These are phyloP conservation scores for Lyophyllum atratum DNA, from an alignment of 768 basidiomycete genomes.

Conservation along the genomic window DNA sequence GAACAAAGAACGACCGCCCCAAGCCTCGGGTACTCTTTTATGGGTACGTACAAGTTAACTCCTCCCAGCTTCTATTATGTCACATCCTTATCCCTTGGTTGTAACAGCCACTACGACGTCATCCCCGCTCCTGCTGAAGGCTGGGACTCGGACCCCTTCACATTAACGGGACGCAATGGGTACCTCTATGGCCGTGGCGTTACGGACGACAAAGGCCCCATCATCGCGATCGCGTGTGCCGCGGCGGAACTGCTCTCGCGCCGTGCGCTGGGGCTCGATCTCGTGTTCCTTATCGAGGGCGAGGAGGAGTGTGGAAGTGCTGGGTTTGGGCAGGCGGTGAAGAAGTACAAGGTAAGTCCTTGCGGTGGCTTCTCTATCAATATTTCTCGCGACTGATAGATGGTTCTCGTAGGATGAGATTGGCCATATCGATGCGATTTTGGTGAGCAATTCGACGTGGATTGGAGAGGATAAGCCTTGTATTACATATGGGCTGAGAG, in stretches of 20 bases:
- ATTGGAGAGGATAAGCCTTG: slow-evolving; percentile 91
- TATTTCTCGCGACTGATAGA: no score
- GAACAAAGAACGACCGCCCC: slow-evolving; percentile 55
- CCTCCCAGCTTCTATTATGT: neutral
- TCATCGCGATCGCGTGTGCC: slow-evolving; percentile 88
- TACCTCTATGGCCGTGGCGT: slow-evolving; percentile 91
- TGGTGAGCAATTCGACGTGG: slow-evolving; percentile 97
- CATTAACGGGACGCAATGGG: slow-evolving; percentile 79
- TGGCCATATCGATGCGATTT: slow-evolving; percentile 85
- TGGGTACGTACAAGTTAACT: slow-evolving; percentile 51
- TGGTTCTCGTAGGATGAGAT: slow-evolving; percentile 63
- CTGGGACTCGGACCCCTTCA: slow-evolving; percentile 88
- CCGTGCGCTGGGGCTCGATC: slow-evolving; percentile 78
- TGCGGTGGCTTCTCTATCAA: neutral
- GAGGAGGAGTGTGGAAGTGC: slow-evolving; percentile 95
- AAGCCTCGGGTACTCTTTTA: slow-evolving; percentile 88
- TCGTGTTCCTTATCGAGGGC: slow-evolving; percentile 92
- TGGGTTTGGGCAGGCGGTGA: slow-evolving; percentile 81
- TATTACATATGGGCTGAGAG: slow-evolving; percentile 92
- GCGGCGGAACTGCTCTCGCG: slow-evolving; percentile 76
- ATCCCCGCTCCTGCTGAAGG: slow-evolving; percentile 73
- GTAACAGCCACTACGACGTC: slow-evolving; percentile 90
- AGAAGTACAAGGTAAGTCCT: slow-evolving; percentile 63
- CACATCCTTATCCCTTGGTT: neutral
- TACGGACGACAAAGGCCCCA: slow-evolving; percentile 95